These are phyloP conservation scores for Dentipellis sp. DNA, from an alignment of 768 basidiomycete species.

Conservation along the genomic window DNA sequence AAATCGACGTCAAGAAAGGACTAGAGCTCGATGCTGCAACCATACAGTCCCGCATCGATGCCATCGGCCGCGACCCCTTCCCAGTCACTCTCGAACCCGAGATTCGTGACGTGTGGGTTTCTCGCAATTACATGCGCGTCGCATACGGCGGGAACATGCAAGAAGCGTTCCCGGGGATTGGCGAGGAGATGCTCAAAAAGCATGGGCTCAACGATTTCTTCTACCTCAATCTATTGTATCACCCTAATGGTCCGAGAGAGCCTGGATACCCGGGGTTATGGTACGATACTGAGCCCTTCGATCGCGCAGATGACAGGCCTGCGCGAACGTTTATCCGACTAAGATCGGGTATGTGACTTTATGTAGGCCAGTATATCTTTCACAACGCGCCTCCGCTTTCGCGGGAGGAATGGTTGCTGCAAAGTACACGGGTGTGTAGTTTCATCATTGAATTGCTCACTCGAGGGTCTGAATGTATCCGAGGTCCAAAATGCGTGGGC, in stretches of 20 bases:
- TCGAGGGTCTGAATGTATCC: background rate
- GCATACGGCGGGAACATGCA: conserved; percentile 6
- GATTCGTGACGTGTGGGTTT: conserved; percentile 1
- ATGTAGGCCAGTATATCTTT: conserved; percentile 3
- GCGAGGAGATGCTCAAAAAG: background rate
- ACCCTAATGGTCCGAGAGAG: conserved; percentile 7
- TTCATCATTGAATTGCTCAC: background rate
- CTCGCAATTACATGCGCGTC: conserved; percentile 7
- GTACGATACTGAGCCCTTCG: background rate
- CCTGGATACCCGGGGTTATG: conserved; percentile 10
- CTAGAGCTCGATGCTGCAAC: background rate
- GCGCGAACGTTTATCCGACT: background rate
- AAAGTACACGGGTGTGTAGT: background rate
- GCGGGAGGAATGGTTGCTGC: background rate
- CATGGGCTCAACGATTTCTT: conserved; percentile 2
- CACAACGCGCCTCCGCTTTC: background rate
- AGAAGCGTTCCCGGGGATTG: conserved; percentile 4
- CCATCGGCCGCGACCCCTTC: background rate
- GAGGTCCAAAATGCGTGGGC: background rate
- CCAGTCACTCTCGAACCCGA: conserved; percentile 5
- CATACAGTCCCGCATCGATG: background rate
- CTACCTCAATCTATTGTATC: conserved; percentile 4
- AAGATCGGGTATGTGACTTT: background rate
- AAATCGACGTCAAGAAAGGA: background rate
- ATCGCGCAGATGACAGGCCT: background rate